phyloP scores from a whole-genome alignment of 345 rosid species.

The Arabis hirsuta region DNA sequence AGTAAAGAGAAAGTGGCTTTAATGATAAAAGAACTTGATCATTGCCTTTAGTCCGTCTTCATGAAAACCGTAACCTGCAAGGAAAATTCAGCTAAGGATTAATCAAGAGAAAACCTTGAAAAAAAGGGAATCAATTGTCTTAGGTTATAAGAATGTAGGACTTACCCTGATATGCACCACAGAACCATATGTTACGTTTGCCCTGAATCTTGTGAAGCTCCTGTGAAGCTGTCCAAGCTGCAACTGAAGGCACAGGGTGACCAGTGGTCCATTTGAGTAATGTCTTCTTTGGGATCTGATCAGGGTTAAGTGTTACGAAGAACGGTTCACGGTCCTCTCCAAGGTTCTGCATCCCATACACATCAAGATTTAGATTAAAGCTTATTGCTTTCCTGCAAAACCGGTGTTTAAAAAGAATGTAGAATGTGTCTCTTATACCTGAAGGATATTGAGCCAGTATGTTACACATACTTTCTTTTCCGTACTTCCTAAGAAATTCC shows the following conservation, averaged over 20 bases:
- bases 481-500: conserved; percentile 89
- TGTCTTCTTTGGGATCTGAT: conserved; percentile 60
- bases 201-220: conserved; percentile 83
- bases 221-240: conserved; percentile 78
- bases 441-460: conserved; percentile 94
- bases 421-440: conserved; percentile 53
- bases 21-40: not conserved
- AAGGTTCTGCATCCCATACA: conserved; percentile 62
- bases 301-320: conserved; percentile 85
- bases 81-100: conserved; percentile 15
- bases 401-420: not conserved
- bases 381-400: not conserved
- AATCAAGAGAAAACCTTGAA: not conserved
- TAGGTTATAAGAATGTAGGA: not conserved
- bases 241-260: conserved; percentile 90
- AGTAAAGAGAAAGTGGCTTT: not conserved
- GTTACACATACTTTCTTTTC: conserved; percentile 74
- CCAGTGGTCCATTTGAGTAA: conserved; percentile 83
- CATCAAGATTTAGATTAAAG: conserved; percentile 14
- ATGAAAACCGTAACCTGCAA: conserved; percentile 95
- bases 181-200: conserved; percentile 84
- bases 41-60: conserved; percentile 90
- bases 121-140: not conserved
- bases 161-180: conserved; percentile 89
- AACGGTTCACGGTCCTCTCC: conserved; percentile 67